Evolutionary conservation across 1,139 yeast genomes (phyloP).

Genomic region (Sugiyamaella grinbergsii): DNA sequence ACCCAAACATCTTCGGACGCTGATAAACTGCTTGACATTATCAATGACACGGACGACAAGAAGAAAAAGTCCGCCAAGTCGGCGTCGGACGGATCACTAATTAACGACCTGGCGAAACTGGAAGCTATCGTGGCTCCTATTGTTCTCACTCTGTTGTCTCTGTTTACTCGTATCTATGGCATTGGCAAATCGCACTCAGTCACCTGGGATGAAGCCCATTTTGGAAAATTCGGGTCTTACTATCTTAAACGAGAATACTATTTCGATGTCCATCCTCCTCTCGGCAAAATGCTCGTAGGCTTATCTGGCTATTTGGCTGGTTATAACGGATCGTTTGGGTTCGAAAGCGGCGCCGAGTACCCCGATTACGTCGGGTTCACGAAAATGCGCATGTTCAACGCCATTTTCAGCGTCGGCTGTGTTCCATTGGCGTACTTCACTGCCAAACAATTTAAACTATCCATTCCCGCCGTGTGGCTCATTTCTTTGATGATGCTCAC

Average conservation of each 20-base stretch:
- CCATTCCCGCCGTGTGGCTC: slow-evolving; percentile 83
- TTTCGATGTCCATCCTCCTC: slow-evolving; percentile 98
- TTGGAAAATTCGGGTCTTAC: slow-evolving; percentile 56
- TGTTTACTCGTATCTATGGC: slow-evolving; percentile 65
- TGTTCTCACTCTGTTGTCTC: slow-evolving; percentile 60
- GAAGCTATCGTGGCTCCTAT: slow-evolving; percentile 58
- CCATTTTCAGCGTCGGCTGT: slow-evolving; percentile 83
- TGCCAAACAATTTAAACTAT: slow-evolving; percentile 80
- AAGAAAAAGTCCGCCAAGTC: slow-evolving; percentile 1
- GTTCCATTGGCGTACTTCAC: slow-evolving; percentile 95
- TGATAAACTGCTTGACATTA: slow-evolving; percentile 5
- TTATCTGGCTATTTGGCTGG: slow-evolving; percentile 93
- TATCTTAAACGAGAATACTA: slow-evolving; percentile 43
- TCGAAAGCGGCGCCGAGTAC: slow-evolving; percentile 81
- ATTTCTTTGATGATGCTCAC: slow-evolving; percentile 82
- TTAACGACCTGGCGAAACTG: slow-evolving; percentile 29
- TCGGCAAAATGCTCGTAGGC: slow-evolving; percentile 96
- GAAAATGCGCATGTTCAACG: slow-evolving; percentile 92
- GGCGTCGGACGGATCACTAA: slow-evolving; percentile 10
- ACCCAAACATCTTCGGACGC: background rate
- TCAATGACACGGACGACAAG: slow-evolving; percentile 4
- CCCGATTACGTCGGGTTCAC: slow-evolving; percentile 88
- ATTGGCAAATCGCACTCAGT: slow-evolving; percentile 67
- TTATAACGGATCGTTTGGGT: slow-evolving; percentile 93
- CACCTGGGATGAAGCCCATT: slow-evolving; percentile 97